Conservation (phyloP, 148 eudicot species). For the Vaccinium vitisidaea region DNA sequence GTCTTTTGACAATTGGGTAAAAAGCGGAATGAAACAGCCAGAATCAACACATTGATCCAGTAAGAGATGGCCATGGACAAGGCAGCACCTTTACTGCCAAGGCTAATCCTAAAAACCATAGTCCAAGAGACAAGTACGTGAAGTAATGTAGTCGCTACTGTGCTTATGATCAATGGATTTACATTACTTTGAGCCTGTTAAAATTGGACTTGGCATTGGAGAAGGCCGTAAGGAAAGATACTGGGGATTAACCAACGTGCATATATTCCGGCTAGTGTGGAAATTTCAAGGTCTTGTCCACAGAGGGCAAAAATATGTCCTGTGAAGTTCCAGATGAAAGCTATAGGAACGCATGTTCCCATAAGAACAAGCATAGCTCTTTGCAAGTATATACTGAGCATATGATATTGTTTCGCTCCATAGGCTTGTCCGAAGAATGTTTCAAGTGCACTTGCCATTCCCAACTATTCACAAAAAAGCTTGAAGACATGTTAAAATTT, state of each 20-base stretch:
- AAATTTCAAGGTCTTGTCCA: constrained; percentile 35
- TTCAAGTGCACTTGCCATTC: constrained; percentile 51
- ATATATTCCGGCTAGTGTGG: constrained; percentile 21
- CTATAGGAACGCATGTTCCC: constrained; percentile 25
- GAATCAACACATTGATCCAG: too few relatives aligned
- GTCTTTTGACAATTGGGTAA: too few relatives aligned
- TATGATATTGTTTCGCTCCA: constrained; percentile 39
- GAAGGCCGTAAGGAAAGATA: constrained; percentile 33
- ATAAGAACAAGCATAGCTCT: constrained; percentile 36
- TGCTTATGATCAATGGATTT: constrained; percentile 34
- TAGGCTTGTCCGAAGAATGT: constrained; percentile 46
- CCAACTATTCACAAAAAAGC: constrained; percentile 22
- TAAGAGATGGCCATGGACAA: neutral
- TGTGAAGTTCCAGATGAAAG: constrained; percentile 31
- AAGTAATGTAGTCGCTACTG: constrained; percentile 12
- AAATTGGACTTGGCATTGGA: constrained; percentile 7
- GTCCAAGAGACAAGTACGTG: constrained; percentile 26
- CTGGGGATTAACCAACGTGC: constrained; percentile 31
- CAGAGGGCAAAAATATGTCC: constrained; percentile 18
- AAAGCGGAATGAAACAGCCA: too few relatives aligned
- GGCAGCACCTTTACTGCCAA: constrained; percentile 41
- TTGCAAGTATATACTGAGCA: constrained; percentile 41
- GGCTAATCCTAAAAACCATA: constrained; percentile 26
- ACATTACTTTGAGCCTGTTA: constrained; percentile 41
- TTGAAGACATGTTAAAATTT: neutral